Percentiles rank a stretch among this genome's conserved stretches.
Evolutionary conservation across 352 stramenopile species (phyloP).

Genomic region (Phytophthora idaei): DNA sequence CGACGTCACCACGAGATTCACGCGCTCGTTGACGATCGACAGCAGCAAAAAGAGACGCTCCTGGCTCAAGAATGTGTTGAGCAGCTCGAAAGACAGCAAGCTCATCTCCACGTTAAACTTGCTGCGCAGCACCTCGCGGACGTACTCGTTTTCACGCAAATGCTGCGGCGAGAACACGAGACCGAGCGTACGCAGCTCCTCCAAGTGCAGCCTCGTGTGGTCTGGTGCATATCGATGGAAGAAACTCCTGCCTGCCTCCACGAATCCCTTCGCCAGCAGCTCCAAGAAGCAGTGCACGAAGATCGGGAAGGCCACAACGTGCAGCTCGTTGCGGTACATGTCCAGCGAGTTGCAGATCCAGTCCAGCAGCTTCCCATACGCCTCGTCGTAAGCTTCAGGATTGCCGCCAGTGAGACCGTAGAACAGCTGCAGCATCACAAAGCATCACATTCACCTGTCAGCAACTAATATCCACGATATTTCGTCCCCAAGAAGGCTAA

Average conservation of each 20-base stretch:
- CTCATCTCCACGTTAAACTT: slow-evolving; percentile 88
- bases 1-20: slow-evolving; percentile 73
- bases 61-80: slow-evolving; percentile 81
- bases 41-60: slow-evolving; percentile 79
- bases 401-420: slow-evolving; percentile 70
- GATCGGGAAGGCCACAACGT: slow-evolving; percentile 76
- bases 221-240: slow-evolving; percentile 65
- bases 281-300: slow-evolving; percentile 88
- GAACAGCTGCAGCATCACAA: slow-evolving; percentile 57
- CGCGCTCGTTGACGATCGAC: slow-evolving; percentile 78
- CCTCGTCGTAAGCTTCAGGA: slow-evolving; percentile 63
- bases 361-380: slow-evolving; percentile 72
- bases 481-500: slow-evolving; percentile 1
- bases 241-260: slow-evolving; percentile 56
- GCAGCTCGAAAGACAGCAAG: slow-evolving; percentile 83
- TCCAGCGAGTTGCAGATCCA: slow-evolving; percentile 89
- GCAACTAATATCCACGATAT: slow-evolving; percentile 4
- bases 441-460: slow-evolving; percentile 24
- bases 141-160: slow-evolving; percentile 76
- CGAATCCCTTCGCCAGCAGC: slow-evolving; percentile 69
- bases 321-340: slow-evolving; percentile 87
- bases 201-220: slow-evolving; percentile 70
- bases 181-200: slow-evolving; percentile 70
- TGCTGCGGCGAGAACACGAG: slow-evolving; percentile 71
- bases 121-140: slow-evolving; percentile 74